Percentiles rank a stretch among this genome's conserved stretches.
These are phyloP conservation scores for Cutaneotrichosporon sp. DNA, from an alignment of 1,284 basidiomycete genomes.

Conservation along the genomic window DNA sequence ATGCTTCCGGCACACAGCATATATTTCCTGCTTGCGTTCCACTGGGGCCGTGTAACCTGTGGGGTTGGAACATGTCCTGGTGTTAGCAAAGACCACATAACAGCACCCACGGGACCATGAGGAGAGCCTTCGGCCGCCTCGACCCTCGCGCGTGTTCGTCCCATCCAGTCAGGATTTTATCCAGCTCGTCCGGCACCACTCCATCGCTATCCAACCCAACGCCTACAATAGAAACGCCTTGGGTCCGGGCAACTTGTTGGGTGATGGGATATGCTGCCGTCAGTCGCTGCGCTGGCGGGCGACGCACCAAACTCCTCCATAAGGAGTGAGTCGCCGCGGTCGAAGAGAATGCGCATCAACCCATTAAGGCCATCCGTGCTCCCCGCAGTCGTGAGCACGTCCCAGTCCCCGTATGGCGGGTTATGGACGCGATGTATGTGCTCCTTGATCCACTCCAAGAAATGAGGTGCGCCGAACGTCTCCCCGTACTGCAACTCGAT, in stretches of 20 bases:
- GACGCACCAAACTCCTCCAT: conserved; percentile 42
- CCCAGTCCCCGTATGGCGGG: conserved; percentile 33
- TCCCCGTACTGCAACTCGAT: conserved; percentile 34
- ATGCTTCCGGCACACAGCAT: too few species aligned
- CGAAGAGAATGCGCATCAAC: conserved; percentile 26
- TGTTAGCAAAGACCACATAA: too few species aligned
- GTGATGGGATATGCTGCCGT: conserved; percentile 56
- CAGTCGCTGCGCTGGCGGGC: background rate
- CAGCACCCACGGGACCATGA: too few species aligned
- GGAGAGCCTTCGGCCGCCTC: too few species aligned
- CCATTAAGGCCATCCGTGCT: conserved; percentile 40
- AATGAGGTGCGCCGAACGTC: conserved; percentile 31
- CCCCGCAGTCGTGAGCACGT: conserved; percentile 32
- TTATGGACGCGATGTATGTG: conserved; percentile 27
- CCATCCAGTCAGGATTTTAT: conserved; percentile 60
- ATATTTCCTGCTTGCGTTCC: too few species aligned
- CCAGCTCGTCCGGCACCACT: conserved; percentile 58
- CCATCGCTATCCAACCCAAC: conserved; percentile 67
- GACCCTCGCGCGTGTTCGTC: conserved; percentile 57
- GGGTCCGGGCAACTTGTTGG: conserved; percentile 51
- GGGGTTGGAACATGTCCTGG: too few species aligned
- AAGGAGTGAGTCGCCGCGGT: conserved; percentile 35
- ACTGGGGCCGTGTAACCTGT: too few species aligned
- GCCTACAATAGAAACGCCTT: conserved; percentile 55
- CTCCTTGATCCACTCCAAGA: conserved; percentile 32